Base-by-base conservation (phyloP, 257 asterid species). In the Scutellaria baicalensis region DNA sequence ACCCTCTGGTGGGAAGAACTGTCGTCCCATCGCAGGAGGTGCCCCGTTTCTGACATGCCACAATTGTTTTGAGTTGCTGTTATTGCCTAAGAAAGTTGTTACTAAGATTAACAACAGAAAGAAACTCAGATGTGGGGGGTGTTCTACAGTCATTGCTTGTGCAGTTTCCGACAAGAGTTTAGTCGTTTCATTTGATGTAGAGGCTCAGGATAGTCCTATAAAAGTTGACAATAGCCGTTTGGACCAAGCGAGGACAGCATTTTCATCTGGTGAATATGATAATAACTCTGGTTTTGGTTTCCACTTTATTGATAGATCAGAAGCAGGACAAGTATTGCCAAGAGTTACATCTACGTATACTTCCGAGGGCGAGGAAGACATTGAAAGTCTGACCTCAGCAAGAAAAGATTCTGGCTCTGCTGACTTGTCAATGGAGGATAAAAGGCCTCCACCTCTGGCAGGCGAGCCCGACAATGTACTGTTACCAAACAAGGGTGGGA, bases 11-110 rank as follows among this genome's bases (percentile, higher is more conserved):
- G 82, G 80, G 7, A 78, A 55, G 27, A 70, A 18, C 50, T 87
- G 88, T 74, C 82, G 70, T 48, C 96, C 97, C 4, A 20, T 93
- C 13, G 95, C 89, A 18, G 90, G 94, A 40, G 99, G 96, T 9
- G 95, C 99, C 51, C 99, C 99, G 23, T 86, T 93, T 75, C 16
- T 93, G 59, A 65, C 88, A 5, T 93, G 99, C 85, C 69, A 65
- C 76, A 82, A 75, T 70, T 93, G 99, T 78, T 84, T 77, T 45
- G 88, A 83, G 89, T 39, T 90, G 72, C 79, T 93, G 71, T 71
- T 77, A 13, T 77, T 93, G 75, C 90, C 99, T 39, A 86, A 81
- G 85, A 84, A 80, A 70, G 68, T 73, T 57, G 42, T 68, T 33
- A 8, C 58, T 13, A 72, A 78, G 61, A 77, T 73, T 55, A 75